Evolutionary conservation across 768 basidiomycete genomes (phyloP).

Genomic region (Lentinus tigrinus): DNA sequence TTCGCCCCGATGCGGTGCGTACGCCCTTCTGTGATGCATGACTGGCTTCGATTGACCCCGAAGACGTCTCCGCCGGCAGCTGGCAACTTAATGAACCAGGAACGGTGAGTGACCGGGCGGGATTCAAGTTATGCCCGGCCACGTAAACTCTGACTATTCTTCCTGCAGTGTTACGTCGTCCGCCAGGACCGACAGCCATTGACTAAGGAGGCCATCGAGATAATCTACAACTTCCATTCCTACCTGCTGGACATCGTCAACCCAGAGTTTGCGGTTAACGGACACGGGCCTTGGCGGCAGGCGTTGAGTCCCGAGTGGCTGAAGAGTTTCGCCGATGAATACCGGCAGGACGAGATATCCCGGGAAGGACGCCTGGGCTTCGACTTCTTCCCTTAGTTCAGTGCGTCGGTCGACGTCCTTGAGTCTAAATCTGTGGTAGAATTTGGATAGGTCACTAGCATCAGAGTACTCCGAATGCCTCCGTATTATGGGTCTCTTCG

Average conservation of each 20-base stretch:
- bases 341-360: slow-evolving; percentile 17
- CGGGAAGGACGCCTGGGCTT: slow-evolving; percentile 8
- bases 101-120: slow-evolving; percentile 1
- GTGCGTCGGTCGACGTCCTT: neutral
- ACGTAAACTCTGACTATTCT: neutral
- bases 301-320: slow-evolving; percentile 17
- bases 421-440: neutral
- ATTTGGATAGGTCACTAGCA: no score
- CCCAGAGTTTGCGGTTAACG: slow-evolving; percentile 5
- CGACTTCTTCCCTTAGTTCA: slow-evolving; percentile 1
- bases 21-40: neutral
- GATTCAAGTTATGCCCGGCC: no score
- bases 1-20: slow-evolving; percentile 18
- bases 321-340: slow-evolving; percentile 17
- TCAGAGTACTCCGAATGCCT: no score
- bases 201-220: slow-evolving; percentile 23
- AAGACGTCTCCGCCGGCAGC: neutral
- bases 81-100: slow-evolving; percentile 9
- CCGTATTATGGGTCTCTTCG: no score
- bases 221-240: slow-evolving; percentile 19
- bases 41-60: neutral
- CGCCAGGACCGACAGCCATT: slow-evolving; percentile 20
- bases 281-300: slow-evolving; percentile 9
- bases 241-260: slow-evolving; percentile 13
- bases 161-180: slow-evolving; percentile 17